phyloP scores from a whole-genome alignment of 192 early-diverging fungal genomes.

The Podila horticola region DNA sequence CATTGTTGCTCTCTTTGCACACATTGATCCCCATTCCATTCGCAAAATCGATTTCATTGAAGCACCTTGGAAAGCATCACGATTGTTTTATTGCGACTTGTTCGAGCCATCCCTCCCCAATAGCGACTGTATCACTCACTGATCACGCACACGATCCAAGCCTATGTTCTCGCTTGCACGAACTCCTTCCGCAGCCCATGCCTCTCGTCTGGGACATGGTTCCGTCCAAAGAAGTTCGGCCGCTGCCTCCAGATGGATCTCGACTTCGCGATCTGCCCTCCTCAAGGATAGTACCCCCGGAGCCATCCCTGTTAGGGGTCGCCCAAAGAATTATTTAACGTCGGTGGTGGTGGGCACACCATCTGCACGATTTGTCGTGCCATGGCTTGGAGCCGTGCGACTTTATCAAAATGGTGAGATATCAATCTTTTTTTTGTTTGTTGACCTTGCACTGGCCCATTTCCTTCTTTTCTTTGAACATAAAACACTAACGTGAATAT shows the following conservation, averaged over 20 bases:
- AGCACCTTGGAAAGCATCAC: constrained; percentile 5
- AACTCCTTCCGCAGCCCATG: background rate
- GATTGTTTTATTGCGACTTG: background rate
- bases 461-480: background rate
- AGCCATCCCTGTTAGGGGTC: background rate
- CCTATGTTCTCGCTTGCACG: background rate
- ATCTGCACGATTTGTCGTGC: background rate
- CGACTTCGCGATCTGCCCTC: background rate
- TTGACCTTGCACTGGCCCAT: background rate
- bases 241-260: background rate
- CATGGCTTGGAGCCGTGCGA: constrained; percentile 22
- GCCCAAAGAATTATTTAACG: background rate
- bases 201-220: background rate
- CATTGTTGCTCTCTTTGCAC: background rate
- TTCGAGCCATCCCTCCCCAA: too few relatives aligned
- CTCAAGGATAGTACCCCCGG: background rate
- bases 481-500: background rate
- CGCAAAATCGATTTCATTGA: background rate
- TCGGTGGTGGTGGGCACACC: background rate
- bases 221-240: background rate
- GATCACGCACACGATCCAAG: too few relatives aligned
- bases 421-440: background rate
- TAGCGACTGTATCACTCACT: too few relatives aligned
- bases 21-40: too few relatives aligned
- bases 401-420: constrained; percentile 32